These are phyloP conservation scores for Physaria fendleri DNA, from an alignment of 345 rosid genomes.

Conservation along the genomic window DNA sequence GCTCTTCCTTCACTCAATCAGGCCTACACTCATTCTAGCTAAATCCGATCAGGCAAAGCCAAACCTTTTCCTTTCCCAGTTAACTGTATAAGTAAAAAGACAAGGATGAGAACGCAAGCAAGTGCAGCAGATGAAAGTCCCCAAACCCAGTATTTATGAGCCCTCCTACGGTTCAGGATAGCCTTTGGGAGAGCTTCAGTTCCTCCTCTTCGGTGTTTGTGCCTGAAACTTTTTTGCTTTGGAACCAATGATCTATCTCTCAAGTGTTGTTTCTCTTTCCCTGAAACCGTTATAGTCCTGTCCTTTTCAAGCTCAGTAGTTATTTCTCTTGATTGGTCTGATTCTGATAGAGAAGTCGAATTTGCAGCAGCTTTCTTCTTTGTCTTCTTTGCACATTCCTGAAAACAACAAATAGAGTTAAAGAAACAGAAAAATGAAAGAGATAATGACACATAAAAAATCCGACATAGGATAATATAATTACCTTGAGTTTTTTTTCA, in stretches of 20 bases:
- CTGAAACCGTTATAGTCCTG: constrained; percentile 23
- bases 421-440: neutral
- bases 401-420: constrained; percentile 17
- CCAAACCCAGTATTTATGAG: constrained; percentile 62
- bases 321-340: constrained; percentile 30
- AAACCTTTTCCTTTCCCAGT: neutral
- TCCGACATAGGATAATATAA: neutral
- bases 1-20: constrained; percentile 13
- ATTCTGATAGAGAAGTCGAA: constrained; percentile 35
- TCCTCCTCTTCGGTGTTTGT: constrained; percentile 48
- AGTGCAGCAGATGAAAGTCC: constrained; percentile 48
- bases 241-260: constrained; percentile 26
- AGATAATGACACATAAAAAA: neutral
- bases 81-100: constrained; percentile 36
- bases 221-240: constrained; percentile 43
- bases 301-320: constrained; percentile 44
- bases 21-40: too few species aligned
- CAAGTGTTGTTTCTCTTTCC: constrained; percentile 34
- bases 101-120: constrained; percentile 33
- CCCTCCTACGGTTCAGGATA: constrained; percentile 57
- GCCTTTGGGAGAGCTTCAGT: constrained; percentile 61
- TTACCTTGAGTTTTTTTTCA: constrained; percentile 77
- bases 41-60: constrained; percentile 14
- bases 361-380: constrained; percentile 64
- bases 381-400: constrained; percentile 86